phyloP scores from a whole-genome alignment of 1,284 basidiomycete species.

The Sanghuangporus weigelae region DNA sequence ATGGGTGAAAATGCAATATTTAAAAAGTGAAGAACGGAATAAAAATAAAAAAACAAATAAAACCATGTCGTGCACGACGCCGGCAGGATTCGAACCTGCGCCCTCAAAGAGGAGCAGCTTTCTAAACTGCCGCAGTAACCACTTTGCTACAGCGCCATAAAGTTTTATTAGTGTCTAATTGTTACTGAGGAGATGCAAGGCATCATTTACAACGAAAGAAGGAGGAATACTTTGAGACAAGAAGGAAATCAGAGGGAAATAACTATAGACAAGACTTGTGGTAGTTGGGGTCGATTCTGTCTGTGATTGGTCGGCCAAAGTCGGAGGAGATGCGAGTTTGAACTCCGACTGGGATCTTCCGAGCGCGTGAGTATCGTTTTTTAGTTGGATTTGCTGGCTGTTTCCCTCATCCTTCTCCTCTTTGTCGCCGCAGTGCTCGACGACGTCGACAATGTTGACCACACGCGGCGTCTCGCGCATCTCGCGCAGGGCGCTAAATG shows the following conservation, averaged over 20 bases:
- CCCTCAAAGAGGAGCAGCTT: slow-evolving; percentile 15
- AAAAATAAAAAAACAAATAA: too few species aligned
- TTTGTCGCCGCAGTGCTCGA: slow-evolving; percentile 30
- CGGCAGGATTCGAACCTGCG: slow-evolving; percentile 18
- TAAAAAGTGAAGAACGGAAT: too few species aligned
- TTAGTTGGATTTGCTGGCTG: not conserved
- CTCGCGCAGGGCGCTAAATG: slow-evolving; percentile 73
- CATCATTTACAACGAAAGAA: too few species aligned
- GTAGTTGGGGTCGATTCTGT: not conserved
- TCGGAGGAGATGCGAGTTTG: slow-evolving; percentile 1
- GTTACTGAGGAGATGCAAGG: too few species aligned
- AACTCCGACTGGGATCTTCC: slow-evolving; percentile 1
- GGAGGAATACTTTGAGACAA: too few species aligned
- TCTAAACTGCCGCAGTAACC: slow-evolving; percentile 14
- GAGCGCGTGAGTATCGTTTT: not conserved
- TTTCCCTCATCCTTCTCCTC: slow-evolving; percentile 12
- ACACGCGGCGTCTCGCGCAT: slow-evolving; percentile 78
- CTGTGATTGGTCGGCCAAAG: slow-evolving; percentile 3
- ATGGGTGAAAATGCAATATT: too few species aligned
- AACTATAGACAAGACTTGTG: too few species aligned
- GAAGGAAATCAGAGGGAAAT: too few species aligned
- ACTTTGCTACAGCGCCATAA: slow-evolving; percentile 13
- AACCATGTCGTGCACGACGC: not conserved
- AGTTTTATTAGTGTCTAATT: too few species aligned
- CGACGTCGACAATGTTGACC: slow-evolving; percentile 58